Base-by-base conservation (phyloP, 495 filamentous ascomycete genomes). In the Hyaloscypha variabilis region DNA sequence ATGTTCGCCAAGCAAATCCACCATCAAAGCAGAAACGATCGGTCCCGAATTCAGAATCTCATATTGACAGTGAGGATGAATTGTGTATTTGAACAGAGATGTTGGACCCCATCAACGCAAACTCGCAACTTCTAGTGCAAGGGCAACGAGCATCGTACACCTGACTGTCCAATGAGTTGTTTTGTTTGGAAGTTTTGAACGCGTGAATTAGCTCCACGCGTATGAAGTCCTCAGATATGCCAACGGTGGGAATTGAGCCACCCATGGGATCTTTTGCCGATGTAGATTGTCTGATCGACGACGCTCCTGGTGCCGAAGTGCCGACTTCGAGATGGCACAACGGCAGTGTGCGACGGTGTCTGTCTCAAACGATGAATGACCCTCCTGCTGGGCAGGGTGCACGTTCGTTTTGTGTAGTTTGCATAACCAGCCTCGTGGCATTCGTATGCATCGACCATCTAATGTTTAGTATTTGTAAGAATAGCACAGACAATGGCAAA, bases 21-120 rank as follows among this genome's bases (percentile, higher is more conserved):
- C 24, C 39, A 51, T 17, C n/a, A 19, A 17, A 17, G 31, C 21
- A 49, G 29, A 26, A 17, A 54, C 30, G 29, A 59, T 46, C 34
- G 26, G 23, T 29, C 31, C 24, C 3, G 19, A 55, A 13, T 34
- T 11, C 51, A 55, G 19, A 6, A 54, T 42, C 39, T 50, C 56
- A 52, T 55, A 60, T 36, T 26, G 71, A 69, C 28, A 78, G 76
- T 61, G 78, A 78, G 31, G 78, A 80, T 46, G 78, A 79, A 69
- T 73, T 79, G 46, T 73, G 76, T 46, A 71, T 75, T 56, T 78
- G 66, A 70, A 26, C 14, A 17, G 11, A 46, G 17, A 46, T 42
- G 14, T 17, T 46, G 39, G 39, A 17, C 11, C 39, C 19, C 39
- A 17, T 17, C 13, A 46, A 1, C 11, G 17, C 39, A 17, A 46